These are phyloP conservation scores for Mycena indigotica DNA, from an alignment of 768 basidiomycete genomes.

Conservation along the genomic window DNA sequence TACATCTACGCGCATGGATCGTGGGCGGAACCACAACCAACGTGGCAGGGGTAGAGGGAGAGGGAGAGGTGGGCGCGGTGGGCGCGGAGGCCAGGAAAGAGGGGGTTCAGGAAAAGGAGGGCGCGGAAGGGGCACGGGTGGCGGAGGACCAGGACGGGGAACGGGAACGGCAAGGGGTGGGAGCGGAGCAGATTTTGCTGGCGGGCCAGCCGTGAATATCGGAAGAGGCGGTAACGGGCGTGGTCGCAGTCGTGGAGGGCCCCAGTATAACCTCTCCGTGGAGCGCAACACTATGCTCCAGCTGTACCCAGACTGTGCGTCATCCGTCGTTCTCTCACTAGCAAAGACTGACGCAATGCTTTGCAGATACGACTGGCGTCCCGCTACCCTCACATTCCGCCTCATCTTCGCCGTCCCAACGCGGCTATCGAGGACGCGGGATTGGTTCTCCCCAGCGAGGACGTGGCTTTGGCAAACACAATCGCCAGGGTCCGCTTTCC, in stretches of 20 bases:
- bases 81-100: background rate
- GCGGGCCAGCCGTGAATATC: constrained; percentile 1
- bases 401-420: constrained; percentile 24
- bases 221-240: constrained; percentile 32
- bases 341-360: constrained; percentile 4
- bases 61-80: background rate
- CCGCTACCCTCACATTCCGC: constrained; percentile 16
- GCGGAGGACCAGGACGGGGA: background rate
- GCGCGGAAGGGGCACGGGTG: background rate
- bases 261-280: constrained; percentile 26
- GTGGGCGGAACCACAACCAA: background rate
- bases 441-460: constrained; percentile 19
- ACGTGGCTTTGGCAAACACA: constrained; percentile 33
- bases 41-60: background rate
- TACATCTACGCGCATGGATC: background rate
- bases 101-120: background rate
- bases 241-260: constrained; percentile 26
- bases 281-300: constrained; percentile 16
- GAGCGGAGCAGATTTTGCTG: background rate
- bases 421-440: constrained; percentile 14
- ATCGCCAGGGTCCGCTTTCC: constrained; percentile 54
- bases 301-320: constrained; percentile 30
- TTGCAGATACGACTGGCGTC: constrained; percentile 14
- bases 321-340: constrained; percentile 6
- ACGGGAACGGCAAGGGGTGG: background rate